Conservation (phyloP, 2,329 filamentous ascomycete species). For the Cercospora sesami region DNA sequence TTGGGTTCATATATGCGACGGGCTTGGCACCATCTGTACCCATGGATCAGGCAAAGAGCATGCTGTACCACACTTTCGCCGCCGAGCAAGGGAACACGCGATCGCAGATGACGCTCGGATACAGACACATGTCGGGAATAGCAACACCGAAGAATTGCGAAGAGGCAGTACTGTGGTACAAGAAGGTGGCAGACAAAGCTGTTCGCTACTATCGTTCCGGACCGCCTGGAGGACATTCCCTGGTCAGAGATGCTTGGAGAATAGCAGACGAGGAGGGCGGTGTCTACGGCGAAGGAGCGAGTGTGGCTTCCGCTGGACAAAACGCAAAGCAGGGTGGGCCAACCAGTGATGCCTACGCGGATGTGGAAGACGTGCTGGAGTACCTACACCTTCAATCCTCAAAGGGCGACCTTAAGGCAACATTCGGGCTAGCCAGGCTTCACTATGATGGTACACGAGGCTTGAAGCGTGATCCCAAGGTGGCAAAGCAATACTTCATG, state of each 20-base stretch:
- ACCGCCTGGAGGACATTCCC: constrained; percentile 79
- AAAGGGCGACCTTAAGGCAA: constrained; percentile 85
- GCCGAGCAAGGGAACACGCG: constrained; percentile 78
- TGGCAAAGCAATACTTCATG: constrained; percentile 78
- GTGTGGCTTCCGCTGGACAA: constrained; percentile 79
- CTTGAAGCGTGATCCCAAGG: constrained; percentile 69
- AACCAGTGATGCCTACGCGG: constrained; percentile 78
- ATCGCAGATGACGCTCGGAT: constrained; percentile 91
- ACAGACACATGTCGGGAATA: constrained; percentile 81
- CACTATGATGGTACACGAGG: constrained; percentile 84
- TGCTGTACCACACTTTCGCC: constrained; percentile 93
- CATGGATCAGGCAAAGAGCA: constrained; percentile 83
- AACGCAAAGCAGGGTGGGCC: constrained; percentile 74
- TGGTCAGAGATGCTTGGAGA: constrained; percentile 75
- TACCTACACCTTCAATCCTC: constrained; percentile 88
- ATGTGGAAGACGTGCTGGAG: constrained; percentile 90
- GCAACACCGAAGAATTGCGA: constrained; percentile 85
- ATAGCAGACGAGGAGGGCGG: constrained; percentile 89
- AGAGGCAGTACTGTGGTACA: constrained; percentile 82
- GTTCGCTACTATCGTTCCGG: constrained; percentile 85
- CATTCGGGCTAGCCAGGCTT: constrained; percentile 79
- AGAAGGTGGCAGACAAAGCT: constrained; percentile 88
- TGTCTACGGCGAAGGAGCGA: constrained; percentile 93
- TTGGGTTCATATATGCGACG: constrained; percentile 93
- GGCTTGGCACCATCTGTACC: constrained; percentile 80